phyloP scores from a whole-genome alignment of 2,329 filamentous ascomycete genomes.

The Apiospora arundinis region DNA sequence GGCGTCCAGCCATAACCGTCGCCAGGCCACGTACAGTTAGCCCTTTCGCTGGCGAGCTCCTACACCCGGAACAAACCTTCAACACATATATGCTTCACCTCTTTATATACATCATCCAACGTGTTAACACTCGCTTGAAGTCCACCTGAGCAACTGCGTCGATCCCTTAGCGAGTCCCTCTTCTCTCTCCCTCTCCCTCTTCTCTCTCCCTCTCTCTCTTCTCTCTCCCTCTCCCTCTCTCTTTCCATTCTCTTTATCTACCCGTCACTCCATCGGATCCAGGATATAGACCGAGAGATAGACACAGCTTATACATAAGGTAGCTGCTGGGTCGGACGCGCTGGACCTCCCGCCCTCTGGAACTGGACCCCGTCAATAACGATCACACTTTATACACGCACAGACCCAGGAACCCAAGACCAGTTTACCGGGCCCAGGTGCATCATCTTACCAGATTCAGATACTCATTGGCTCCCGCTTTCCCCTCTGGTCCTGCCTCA shows the following conservation, averaged over 20 bases:
- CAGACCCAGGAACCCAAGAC: slow-evolving; percentile 19
- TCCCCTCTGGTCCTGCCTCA: slow-evolving; percentile 30
- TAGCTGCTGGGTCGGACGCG: neutral
- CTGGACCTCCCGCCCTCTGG: slow-evolving; percentile 11
- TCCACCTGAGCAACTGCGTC: neutral
- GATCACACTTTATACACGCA: slow-evolving; percentile 11
- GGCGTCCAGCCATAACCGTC: slow-evolving; percentile 18
- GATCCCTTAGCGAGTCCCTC: neutral
- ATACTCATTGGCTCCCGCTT: slow-evolving; percentile 29
- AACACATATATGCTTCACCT: slow-evolving; percentile 15
- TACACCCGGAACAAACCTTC: neutral
- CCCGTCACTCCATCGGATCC: too few relatives aligned
- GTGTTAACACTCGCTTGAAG: too few relatives aligned
- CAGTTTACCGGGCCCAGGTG: slow-evolving; percentile 29
- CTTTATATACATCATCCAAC: neutral
- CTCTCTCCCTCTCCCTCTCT: too few relatives aligned
- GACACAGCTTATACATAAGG: neutral
- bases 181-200: neutral
- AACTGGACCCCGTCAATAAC: slow-evolving; percentile 12
- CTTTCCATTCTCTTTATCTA: too few relatives aligned
- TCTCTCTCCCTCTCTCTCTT: too few relatives aligned
- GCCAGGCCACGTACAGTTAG: slow-evolving; percentile 12
- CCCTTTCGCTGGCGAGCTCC: neutral
- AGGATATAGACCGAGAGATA: too few relatives aligned
- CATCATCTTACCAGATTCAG: slow-evolving; percentile 33